Conservation (phyloP, 2,329 filamentous ascomycete genomes). For the Ascochyta viciae-villosae region DNA sequence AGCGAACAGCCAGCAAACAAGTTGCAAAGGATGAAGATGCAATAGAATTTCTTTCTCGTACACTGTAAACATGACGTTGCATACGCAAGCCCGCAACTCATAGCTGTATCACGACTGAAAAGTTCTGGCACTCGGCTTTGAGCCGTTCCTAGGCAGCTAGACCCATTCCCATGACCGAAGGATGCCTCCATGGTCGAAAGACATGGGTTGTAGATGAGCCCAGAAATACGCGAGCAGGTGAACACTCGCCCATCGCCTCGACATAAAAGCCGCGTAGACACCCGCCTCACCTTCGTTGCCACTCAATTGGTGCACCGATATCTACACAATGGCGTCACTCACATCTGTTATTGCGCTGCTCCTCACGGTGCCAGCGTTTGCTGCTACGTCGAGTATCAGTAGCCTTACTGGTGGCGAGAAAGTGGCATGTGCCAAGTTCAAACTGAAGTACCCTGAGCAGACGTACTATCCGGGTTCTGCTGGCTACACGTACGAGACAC, state of each 20-base stretch:
- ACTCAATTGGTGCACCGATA: background rate
- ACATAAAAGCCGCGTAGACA: background rate
- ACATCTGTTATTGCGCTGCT: background rate
- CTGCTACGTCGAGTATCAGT: background rate
- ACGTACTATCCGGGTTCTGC: constrained; percentile 13
- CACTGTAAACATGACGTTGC: too few species aligned
- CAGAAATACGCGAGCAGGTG: background rate
- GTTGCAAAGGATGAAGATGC: too few species aligned
- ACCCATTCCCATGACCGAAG: background rate
- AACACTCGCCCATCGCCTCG: background rate
- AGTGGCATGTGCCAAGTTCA: constrained; percentile 6
- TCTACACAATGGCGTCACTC: background rate
- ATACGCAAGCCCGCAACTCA: background rate
- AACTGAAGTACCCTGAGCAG: constrained; percentile 6
- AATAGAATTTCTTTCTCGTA: too few species aligned
- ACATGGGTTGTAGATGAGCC: constrained; percentile 1
- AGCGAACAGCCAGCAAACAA: background rate
- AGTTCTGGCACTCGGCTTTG: background rate
- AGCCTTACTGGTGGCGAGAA: constrained; percentile 4
- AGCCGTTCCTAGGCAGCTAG: background rate
- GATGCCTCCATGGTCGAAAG: constrained; percentile 1
- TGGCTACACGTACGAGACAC: constrained; percentile 12
- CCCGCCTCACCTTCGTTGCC: background rate
- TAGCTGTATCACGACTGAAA: background rate
- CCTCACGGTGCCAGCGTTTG: background rate